Conservation (phyloP, 1,139 yeast species). For the Yamadazyma blattariae region DNA sequence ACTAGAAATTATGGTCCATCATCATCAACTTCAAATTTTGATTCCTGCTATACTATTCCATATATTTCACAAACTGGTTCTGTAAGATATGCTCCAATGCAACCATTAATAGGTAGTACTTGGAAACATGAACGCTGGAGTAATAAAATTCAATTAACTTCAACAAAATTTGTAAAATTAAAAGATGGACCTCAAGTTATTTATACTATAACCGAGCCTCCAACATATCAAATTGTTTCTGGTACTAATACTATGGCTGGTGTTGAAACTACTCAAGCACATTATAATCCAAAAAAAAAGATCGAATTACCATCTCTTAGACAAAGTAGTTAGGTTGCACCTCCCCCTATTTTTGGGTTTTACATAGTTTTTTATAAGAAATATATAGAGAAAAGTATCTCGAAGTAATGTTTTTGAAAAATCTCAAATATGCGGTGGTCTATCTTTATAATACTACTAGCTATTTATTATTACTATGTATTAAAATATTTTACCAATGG, state of each 20-base stretch:
- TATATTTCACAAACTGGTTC: conserved; percentile 27
- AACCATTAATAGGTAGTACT: conserved; percentile 7
- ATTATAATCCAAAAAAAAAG: conserved; percentile 8
- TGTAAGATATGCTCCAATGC: conserved; percentile 33
- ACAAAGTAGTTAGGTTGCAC: not conserved
- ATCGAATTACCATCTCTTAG: conserved; percentile 6
- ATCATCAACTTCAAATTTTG: not conserved
- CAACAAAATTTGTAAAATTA: not conserved
- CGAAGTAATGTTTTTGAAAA: too few relatives aligned
- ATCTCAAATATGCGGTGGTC: conserved; percentile 3
- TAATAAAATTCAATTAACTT: not conserved
- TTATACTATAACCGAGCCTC: conserved; percentile 14
- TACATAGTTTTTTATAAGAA: not conserved
- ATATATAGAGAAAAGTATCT: too few relatives aligned
- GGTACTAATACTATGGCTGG: conserved; percentile 7
- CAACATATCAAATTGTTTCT: conserved; percentile 8
- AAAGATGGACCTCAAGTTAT: conserved; percentile 7
- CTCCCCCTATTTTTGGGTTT: too few relatives aligned
- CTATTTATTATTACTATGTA: conserved; percentile 16
- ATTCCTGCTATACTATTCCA: conserved; percentile 16
- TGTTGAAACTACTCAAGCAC: conserved; percentile 4
- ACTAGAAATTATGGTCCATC: conserved; percentile 11
- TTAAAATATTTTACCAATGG: conserved; percentile 1
- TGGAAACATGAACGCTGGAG: conserved; percentile 9
- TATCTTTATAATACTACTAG: conserved; percentile 9